Conservation (phyloP, 257 asterid species). For the Solanum piurae region DNA sequence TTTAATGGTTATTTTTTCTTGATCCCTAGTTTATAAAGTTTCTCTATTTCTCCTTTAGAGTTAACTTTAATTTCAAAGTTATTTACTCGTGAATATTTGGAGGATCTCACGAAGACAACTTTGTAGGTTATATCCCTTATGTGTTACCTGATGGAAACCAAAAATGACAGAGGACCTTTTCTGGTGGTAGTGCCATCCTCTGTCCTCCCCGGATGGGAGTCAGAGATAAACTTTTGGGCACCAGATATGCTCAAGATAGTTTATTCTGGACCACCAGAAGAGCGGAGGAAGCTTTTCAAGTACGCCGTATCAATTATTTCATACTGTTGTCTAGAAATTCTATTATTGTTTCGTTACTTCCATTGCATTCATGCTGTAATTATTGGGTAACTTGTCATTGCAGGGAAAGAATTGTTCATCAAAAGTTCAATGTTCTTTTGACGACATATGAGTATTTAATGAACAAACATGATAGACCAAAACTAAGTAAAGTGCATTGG, state of each 20-base stretch:
- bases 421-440: constrained; percentile 87
- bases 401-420: constrained; percentile 94
- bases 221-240: constrained; percentile 92
- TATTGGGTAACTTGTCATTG: constrained; percentile 17
- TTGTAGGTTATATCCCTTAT: constrained; percentile 86
- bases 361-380: constrained; percentile 5
- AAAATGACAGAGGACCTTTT: constrained; percentile 97
- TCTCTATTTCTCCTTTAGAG: neutral
- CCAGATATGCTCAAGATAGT: constrained; percentile 78
- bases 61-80: neutral
- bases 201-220: constrained; percentile 96
- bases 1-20: neutral
- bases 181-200: constrained; percentile 98
- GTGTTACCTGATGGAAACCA: constrained; percentile 87
- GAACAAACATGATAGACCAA: constrained; percentile 99
- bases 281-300: constrained; percentile 91
- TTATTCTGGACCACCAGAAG: constrained; percentile 95
- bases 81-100: neutral
- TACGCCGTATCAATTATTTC: constrained; percentile 18
- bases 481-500: constrained; percentile 89
- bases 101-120: constrained; percentile 10
- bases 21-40: neutral
- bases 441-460: constrained; percentile 96
- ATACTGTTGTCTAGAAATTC: neutral
- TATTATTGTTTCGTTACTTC: neutral